Evolutionary conservation across 345 rosid genomes (phyloP).

Genomic region (Clarkia xantiana): DNA sequence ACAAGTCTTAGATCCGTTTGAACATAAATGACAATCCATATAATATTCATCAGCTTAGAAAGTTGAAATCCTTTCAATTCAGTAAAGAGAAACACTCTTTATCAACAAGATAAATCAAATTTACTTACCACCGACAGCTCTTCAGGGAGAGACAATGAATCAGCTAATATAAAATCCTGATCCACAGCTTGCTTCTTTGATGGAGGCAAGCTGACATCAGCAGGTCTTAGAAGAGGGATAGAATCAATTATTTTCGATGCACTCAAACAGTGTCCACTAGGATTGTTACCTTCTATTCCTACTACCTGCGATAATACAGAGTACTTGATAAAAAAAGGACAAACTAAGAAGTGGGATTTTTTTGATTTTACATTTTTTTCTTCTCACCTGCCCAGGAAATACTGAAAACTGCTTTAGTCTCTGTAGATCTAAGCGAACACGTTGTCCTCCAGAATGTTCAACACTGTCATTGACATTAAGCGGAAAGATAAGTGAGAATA

Average conservation of each 20-base stretch:
- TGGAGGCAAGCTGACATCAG: slow-evolving; percentile 36
- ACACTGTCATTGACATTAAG: slow-evolving; percentile 25
- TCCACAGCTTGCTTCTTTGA: slow-evolving; percentile 67
- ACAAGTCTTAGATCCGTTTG: neutral
- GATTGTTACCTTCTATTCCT: slow-evolving; percentile 82
- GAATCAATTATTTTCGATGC: slow-evolving; percentile 63
- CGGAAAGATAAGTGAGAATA: neutral
- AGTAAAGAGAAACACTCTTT: no score
- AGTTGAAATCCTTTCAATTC: no score
- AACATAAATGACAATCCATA: neutral
- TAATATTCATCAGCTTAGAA: no score
- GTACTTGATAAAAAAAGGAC: neutral
- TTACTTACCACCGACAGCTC: slow-evolving; percentile 57
- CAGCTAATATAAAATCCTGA: slow-evolving; percentile 27
- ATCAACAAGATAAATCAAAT: neutral
- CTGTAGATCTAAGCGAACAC: slow-evolving; percentile 62
- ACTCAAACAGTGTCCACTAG: slow-evolving; percentile 85
- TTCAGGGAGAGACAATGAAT: slow-evolving; percentile 12
- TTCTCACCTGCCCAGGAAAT: slow-evolving; percentile 89
- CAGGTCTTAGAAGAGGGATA: slow-evolving; percentile 32
- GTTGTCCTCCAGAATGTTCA: slow-evolving; percentile 75
- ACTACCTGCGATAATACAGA: slow-evolving; percentile 47
- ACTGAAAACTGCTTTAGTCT: slow-evolving; percentile 56
- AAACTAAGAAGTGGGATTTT: slow-evolving; percentile 5
- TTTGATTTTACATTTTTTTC: slow-evolving; percentile 1